Percentiles rank a stretch among this genome's conserved stretches.
These are phyloP conservation scores for Yamadazyma conglobata DNA, from an alignment of 1,139 yeast genomes.

Conservation along the genomic window DNA sequence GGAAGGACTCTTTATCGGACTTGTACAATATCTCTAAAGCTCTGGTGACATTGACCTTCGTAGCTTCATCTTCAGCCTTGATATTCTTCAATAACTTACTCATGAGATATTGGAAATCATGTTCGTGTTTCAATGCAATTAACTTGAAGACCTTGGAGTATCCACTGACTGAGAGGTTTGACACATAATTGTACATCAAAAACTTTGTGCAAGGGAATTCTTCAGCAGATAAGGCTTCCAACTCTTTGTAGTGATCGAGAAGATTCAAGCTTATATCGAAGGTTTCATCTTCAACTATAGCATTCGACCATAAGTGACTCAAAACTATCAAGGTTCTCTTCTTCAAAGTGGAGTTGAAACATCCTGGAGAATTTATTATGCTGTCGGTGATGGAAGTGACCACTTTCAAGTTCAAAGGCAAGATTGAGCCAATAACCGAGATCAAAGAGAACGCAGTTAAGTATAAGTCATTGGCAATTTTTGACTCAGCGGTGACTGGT, in stretches of 20 bases:
- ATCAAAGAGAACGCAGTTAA: slow-evolving; percentile 80
- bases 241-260: slow-evolving; percentile 5
- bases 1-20: slow-evolving; percentile 37
- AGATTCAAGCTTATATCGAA: slow-evolving; percentile 9
- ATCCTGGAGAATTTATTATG: slow-evolving; percentile 32
- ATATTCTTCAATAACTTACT: slow-evolving; percentile 22
- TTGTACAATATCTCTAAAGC: slow-evolving; percentile 45
- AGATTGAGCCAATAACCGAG: slow-evolving; percentile 72
- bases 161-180: slow-evolving; percentile 15
- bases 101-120: slow-evolving; percentile 21
- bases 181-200: slow-evolving; percentile 26
- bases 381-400: slow-evolving; percentile 69
- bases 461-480: slow-evolving; percentile 60
- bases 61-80: slow-evolving; percentile 17
- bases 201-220: slow-evolving; percentile 31
- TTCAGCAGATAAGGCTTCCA: slow-evolving; percentile 20
- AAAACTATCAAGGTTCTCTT: slow-evolving; percentile 39
- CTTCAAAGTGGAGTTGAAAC: slow-evolving; percentile 18
- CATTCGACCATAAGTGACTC: slow-evolving; percentile 41
- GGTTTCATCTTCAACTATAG: slow-evolving; percentile 15
- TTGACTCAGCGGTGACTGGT: slow-evolving; percentile 29
- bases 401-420: slow-evolving; percentile 62
- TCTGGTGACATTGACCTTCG: slow-evolving; percentile 31
- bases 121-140: slow-evolving; percentile 19
- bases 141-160: slow-evolving; percentile 22